phyloP scores from a whole-genome alignment of 2,329 filamentous ascomycete genomes.

The Chrysoporthe deuterocubensis region DNA sequence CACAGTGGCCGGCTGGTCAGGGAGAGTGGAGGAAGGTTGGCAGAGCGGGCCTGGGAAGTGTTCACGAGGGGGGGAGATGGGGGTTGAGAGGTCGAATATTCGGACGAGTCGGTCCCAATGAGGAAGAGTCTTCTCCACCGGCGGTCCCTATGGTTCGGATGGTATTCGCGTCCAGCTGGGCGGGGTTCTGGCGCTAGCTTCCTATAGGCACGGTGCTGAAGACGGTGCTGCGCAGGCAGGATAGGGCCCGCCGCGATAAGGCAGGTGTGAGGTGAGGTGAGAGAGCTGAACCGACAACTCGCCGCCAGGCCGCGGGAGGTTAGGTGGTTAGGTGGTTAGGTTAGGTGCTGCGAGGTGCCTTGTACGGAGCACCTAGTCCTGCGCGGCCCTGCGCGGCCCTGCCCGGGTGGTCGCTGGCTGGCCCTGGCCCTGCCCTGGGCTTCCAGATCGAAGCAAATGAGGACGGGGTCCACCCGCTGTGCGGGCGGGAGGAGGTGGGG shows the following conservation, averaged over 20 bases:
- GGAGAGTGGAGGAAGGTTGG: neutral
- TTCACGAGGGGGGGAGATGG: neutral
- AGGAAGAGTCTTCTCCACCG: neutral
- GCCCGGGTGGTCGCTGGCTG: neutral
- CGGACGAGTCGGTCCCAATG: neutral
- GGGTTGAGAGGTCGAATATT: neutral
- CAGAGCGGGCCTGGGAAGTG: neutral
- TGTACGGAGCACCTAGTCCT: too few species aligned
- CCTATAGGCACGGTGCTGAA: neutral
- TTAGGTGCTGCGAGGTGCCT: too few species aligned
- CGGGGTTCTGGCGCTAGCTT: slow-evolving; percentile 7
- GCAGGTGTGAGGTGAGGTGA: neutral
- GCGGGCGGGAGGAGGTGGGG: neutral
- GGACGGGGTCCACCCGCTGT: neutral
- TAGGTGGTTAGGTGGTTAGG: too few species aligned
- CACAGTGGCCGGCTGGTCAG: slow-evolving; percentile 1
- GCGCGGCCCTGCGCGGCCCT: too few species aligned
- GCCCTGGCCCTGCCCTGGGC: neutral
- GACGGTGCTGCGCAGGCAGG: neutral
- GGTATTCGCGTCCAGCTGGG: slow-evolving; percentile 3
- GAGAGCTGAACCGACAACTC: neutral
- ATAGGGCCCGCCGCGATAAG: neutral
- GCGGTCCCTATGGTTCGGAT: neutral
- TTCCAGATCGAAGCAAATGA: slow-evolving; percentile 4
- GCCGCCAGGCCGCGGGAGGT: too few species aligned